Evolutionary conservation across 2,329 filamentous ascomycete species (phyloP).

Genomic region (Fusarium sp.): DNA sequence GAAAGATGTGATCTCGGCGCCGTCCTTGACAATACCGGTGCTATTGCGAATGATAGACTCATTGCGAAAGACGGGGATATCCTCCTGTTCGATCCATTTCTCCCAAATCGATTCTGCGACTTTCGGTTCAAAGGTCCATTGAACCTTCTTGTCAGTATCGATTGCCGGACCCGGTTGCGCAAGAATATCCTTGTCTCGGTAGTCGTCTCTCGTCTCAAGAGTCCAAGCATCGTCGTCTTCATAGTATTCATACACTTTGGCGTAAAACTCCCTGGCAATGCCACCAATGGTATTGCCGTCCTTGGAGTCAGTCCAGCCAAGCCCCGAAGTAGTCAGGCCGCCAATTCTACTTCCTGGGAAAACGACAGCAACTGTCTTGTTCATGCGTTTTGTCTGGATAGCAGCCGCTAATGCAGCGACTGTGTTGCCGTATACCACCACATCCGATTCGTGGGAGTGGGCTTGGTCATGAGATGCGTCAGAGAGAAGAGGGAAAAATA

Average conservation of each 20-base stretch:
- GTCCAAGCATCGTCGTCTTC: constrained; percentile 4
- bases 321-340: constrained; percentile 32
- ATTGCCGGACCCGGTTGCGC: constrained; percentile 35
- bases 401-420: constrained; percentile 35
- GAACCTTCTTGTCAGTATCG: constrained; percentile 19
- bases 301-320: constrained; percentile 34
- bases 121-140: constrained; percentile 39
- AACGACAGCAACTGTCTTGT: constrained; percentile 27
- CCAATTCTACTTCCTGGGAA: constrained; percentile 26
- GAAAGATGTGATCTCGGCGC: constrained; percentile 23
- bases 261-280: constrained; percentile 30
- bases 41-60: constrained; percentile 17
- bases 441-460: constrained; percentile 21
- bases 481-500: neutral
- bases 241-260: constrained; percentile 29
- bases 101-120: constrained; percentile 32
- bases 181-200: constrained; percentile 19
- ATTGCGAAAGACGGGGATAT: constrained; percentile 32
- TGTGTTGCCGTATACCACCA: constrained; percentile 37
- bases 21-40: constrained; percentile 12
- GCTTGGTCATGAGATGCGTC: neutral
- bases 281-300: constrained; percentile 31
- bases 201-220: constrained; percentile 22
- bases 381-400: constrained; percentile 34
- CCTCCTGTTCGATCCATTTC: constrained; percentile 32